Evolutionary conservation across 352 stramenopile genomes (phyloP).

Genomic region (Phytophthora litchii): DNA sequence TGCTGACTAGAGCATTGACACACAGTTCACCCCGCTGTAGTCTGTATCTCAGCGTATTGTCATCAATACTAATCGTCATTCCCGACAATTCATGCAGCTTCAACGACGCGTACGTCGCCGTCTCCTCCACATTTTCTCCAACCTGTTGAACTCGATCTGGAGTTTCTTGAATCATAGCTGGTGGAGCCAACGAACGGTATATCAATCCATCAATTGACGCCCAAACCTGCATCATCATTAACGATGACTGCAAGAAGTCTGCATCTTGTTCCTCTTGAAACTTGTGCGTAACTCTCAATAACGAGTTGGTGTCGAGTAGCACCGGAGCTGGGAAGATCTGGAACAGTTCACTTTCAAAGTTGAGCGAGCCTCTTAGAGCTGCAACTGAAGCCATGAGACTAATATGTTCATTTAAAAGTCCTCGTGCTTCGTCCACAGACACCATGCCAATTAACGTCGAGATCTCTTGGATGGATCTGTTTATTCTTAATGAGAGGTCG

Average conservation of each 20-base stretch:
- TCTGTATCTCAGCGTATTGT: conserved; percentile 84
- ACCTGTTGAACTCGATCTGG: conserved; percentile 11
- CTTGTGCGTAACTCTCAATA: conserved; percentile 65
- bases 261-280: conserved; percentile 44
- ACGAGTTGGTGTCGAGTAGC: conserved; percentile 76
- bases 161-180: conserved; percentile 52
- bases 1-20: conserved; percentile 84
- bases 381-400: conserved; percentile 84
- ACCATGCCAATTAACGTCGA: conserved; percentile 84
- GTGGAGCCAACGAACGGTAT: conserved; percentile 76
- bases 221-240: conserved; percentile 90
- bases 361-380: conserved; percentile 71
- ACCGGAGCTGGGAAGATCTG: conserved; percentile 83
- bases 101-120: conserved; percentile 41
- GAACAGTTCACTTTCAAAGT: conserved; percentile 89
- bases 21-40: conserved; percentile 62
- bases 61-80: conserved; percentile 87
- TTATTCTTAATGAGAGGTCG: conserved; percentile 87
- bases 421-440: conserved; percentile 75
- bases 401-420: conserved; percentile 84
- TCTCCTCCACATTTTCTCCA: conserved; percentile 11
- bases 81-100: conserved; percentile 85
- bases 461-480: conserved; percentile 88
- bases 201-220: conserved; percentile 82
- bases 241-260: conserved; percentile 61